phyloP scores from a whole-genome alignment of 2,329 filamentous ascomycete genomes.

The Apiospora sp. region DNA sequence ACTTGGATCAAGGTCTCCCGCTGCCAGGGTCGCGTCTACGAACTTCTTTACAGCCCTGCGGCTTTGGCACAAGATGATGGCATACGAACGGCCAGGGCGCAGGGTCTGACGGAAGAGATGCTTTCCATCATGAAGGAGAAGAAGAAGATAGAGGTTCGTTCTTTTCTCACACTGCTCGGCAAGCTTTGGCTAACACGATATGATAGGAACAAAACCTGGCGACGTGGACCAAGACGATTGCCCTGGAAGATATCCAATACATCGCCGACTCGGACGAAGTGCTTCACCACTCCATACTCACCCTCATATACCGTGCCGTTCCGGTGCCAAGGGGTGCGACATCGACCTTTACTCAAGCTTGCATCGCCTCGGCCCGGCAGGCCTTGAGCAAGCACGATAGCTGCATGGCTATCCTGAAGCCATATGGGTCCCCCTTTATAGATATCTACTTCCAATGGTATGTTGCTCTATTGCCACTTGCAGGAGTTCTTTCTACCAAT shows the following conservation, averaged over 20 bases:
- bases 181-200: background rate
- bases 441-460: constrained; percentile 62
- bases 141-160: constrained; percentile 25
- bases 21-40: constrained; percentile 67
- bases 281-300: constrained; percentile 57
- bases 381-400: constrained; percentile 55
- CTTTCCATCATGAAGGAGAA: constrained; percentile 28
- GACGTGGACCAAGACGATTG: background rate
- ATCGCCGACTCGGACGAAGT: constrained; percentile 51
- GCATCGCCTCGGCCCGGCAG: constrained; percentile 57
- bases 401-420: constrained; percentile 52
- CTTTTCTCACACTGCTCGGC: constrained; percentile 13
- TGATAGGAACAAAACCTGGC: background rate
- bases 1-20: constrained; percentile 63
- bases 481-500: background rate
- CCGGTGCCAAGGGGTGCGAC: constrained; percentile 52
- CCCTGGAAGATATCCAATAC: constrained; percentile 29
- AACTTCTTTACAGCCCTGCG: constrained; percentile 61
- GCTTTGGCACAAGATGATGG: constrained; percentile 51
- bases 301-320: constrained; percentile 61
- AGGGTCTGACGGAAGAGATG: constrained; percentile 48
- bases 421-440: constrained; percentile 49
- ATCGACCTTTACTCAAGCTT: constrained; percentile 56
- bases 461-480: constrained; percentile 28
- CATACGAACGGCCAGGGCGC: constrained; percentile 50